Evolutionary conservation across 495 filamentous ascomycete genomes (phyloP).

Genomic region (Podospora fimiseda): DNA sequence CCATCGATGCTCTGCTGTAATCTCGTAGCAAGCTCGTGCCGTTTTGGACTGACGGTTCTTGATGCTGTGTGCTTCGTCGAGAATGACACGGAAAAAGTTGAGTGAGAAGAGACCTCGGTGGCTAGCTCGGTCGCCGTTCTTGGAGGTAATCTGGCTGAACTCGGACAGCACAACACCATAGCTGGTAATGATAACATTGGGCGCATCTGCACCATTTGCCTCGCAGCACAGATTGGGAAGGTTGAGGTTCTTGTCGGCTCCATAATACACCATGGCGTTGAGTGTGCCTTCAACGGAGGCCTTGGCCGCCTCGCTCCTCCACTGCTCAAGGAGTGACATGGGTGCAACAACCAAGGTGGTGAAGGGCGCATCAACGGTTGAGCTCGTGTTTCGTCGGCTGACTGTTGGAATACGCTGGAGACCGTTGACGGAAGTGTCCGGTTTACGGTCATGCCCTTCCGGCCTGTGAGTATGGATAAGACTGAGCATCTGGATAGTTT

Average conservation of each 20-base stretch:
- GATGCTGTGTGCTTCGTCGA: slow-evolving; percentile 92
- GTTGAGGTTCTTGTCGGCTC: slow-evolving; percentile 70
- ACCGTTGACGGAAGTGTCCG: slow-evolving; percentile 29
- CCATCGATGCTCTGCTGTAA: slow-evolving; percentile 83
- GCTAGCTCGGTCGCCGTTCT: slow-evolving; percentile 47
- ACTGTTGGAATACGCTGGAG: slow-evolving; percentile 54
- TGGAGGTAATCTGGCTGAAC: slow-evolving; percentile 60
- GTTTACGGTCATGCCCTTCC: slow-evolving; percentile 33
- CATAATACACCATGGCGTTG: slow-evolving; percentile 86
- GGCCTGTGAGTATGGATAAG: slow-evolving; percentile 77
- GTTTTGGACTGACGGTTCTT: slow-evolving; percentile 89
- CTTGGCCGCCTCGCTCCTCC: slow-evolving; percentile 90
- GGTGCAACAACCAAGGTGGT: slow-evolving; percentile 94
- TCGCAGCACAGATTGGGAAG: slow-evolving; percentile 70
- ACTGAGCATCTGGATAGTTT: slow-evolving; percentile 97
- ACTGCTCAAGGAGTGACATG: slow-evolving; percentile 89
- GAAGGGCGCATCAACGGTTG: slow-evolving; percentile 67
- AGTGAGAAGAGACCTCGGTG: slow-evolving; percentile 80
- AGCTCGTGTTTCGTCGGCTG: slow-evolving; percentile 31
- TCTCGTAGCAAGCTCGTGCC: slow-evolving; percentile 85
- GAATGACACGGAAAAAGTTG: slow-evolving; percentile 87
- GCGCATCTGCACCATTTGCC: slow-evolving; percentile 65
- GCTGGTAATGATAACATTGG: slow-evolving; percentile 90
- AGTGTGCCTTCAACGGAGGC: slow-evolving; percentile 76
- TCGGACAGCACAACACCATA: slow-evolving; percentile 91